Percentiles rank a stretch among this genome's conserved stretches.
Conservation (phyloP, 1,284 basidiomycete species). For the Heterobasidion parviporum region DNA sequence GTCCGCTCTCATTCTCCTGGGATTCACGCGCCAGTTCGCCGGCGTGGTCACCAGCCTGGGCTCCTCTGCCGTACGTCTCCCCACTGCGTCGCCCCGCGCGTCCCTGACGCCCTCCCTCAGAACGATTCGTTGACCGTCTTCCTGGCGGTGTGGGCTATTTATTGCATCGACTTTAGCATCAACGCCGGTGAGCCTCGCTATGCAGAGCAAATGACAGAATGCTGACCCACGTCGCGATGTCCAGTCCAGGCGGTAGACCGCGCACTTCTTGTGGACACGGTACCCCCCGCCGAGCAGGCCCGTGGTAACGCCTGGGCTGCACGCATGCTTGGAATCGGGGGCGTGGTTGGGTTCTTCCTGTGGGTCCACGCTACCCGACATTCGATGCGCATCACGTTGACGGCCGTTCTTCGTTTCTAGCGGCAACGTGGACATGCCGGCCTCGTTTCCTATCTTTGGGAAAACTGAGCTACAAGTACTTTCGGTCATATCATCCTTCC, state of each 20-base stretch:
- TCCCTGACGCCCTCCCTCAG: constrained; percentile 24
- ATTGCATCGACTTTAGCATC: constrained; percentile 87
- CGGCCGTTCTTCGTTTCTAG: constrained; percentile 24
- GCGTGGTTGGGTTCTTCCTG: constrained; percentile 83
- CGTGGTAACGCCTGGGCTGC: constrained; percentile 94
- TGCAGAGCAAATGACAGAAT: neutral
- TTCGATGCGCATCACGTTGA: neutral
- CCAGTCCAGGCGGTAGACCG: constrained; percentile 79
- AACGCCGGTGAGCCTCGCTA: constrained; percentile 60
- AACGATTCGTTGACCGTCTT: constrained; percentile 61
- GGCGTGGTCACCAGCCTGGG: constrained; percentile 42
- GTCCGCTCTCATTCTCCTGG: constrained; percentile 74
- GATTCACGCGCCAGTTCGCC: constrained; percentile 75
- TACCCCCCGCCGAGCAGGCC: constrained; percentile 69
- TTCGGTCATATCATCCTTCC: constrained; percentile 43
- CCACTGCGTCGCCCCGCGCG: neutral
- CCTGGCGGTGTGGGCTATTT: constrained; percentile 82
- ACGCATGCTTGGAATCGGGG: constrained; percentile 77
- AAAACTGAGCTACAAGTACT: constrained; percentile 76
- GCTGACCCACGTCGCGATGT: neutral
- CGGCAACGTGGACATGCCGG: constrained; percentile 68
- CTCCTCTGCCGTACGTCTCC: constrained; percentile 26
- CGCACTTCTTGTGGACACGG: constrained; percentile 67
- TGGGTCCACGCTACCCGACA: constrained; percentile 29
- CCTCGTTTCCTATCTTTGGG: constrained; percentile 63